These are phyloP conservation scores for Wolfiporia cocos DNA, from an alignment of 1,284 basidiomycete species.

Conservation along the genomic window DNA sequence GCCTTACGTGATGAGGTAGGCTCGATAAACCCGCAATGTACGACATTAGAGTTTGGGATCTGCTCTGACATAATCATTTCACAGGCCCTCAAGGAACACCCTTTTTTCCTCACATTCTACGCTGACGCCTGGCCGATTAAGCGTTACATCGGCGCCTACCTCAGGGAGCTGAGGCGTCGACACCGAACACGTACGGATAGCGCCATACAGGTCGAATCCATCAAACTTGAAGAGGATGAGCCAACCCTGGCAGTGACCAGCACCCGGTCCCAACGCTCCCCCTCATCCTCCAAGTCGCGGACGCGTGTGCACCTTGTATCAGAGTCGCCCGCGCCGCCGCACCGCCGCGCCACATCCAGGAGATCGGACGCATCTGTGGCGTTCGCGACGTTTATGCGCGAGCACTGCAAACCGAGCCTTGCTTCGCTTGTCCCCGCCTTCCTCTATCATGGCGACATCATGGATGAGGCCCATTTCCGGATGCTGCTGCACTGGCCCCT, in stretches of 20 bases:
- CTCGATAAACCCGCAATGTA: background rate
- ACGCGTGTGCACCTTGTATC: no score
- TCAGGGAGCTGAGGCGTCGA: no score
- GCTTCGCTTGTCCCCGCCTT: background rate
- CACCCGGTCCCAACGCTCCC: no score
- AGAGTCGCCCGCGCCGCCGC: no score
- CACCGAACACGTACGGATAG: no score
- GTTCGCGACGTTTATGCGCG: no score
- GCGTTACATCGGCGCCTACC: background rate
- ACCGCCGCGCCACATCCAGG: no score
- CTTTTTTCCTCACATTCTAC: background rate
- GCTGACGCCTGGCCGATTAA: constrained; percentile 1
- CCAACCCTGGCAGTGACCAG: no score
- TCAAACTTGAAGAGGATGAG: no score
- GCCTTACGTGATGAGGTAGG: background rate
- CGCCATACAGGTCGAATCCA: no score
- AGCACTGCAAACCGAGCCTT: background rate
- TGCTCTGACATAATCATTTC: background rate
- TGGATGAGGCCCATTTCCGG: background rate
- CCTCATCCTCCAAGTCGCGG: no score
- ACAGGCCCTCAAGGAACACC: background rate
- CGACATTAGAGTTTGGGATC: background rate
- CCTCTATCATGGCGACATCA: background rate
- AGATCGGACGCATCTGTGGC: no score
- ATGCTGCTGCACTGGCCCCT: background rate